These are phyloP conservation scores for Isatis tinctoria DNA, from an alignment of 345 rosid genomes.

Conservation along the genomic window DNA sequence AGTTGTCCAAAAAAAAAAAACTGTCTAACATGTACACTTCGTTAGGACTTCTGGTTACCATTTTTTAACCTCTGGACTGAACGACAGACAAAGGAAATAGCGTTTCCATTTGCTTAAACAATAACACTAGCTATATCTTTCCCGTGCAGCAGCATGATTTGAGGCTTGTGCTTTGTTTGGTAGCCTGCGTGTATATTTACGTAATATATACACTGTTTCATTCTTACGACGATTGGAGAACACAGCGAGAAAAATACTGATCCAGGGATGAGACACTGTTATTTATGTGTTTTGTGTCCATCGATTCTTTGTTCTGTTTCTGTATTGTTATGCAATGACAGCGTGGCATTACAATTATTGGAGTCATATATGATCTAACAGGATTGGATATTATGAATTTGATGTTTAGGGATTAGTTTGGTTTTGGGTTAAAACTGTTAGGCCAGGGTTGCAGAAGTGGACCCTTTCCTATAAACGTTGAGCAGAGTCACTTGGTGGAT, in stretches of 20 bases:
- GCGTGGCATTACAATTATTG: neutral
- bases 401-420: neutral
- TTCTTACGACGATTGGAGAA: neutral
- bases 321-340: neutral
- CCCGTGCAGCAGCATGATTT: neutral
- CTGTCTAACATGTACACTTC: neutral
- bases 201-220: neutral
- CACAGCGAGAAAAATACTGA: neutral
- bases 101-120: neutral
- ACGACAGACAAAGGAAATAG: neutral
- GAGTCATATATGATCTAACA: neutral
- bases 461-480: conserved; percentile 16
- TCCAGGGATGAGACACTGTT: neutral
- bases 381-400: neutral
- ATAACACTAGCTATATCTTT: no score
- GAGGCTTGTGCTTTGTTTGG: neutral
- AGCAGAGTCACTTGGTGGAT: conserved; percentile 15
- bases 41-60: neutral
- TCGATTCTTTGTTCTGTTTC: neutral
- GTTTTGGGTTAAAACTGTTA: neutral
- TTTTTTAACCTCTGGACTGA: neutral
- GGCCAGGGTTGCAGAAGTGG: conserved; percentile 18
- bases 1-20: no score
- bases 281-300: neutral
- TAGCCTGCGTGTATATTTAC: neutral